These are phyloP conservation scores for Kockiozyma suomiensis DNA, from an alignment of 805 yeast genomes.

Conservation along the genomic window DNA sequence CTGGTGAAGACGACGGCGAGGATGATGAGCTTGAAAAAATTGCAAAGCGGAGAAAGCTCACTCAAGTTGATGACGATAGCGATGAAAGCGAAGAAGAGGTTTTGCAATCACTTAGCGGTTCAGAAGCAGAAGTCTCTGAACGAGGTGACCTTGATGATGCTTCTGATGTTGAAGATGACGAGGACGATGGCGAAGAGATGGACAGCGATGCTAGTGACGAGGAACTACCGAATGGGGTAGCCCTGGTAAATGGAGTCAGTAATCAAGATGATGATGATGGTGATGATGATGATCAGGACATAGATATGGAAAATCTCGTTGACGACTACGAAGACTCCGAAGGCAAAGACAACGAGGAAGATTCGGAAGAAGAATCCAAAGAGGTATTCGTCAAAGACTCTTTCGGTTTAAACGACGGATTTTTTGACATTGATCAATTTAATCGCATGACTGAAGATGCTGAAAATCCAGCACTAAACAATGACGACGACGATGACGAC, in stretches of 20 bases:
- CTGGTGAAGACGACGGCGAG: slow-evolving; percentile 38
- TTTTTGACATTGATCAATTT: slow-evolving; percentile 83
- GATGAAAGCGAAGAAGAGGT: slow-evolving; percentile 13
- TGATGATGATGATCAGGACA: slow-evolving; percentile 38
- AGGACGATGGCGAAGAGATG: slow-evolving; percentile 23
- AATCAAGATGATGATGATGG: slow-evolving; percentile 31
- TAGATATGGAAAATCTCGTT: slow-evolving; percentile 43
- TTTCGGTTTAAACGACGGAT: slow-evolving; percentile 76
- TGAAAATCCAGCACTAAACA: slow-evolving; percentile 28
- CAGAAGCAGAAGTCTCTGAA: slow-evolving; percentile 18
- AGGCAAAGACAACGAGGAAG: slow-evolving; percentile 38
- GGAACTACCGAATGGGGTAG: slow-evolving; percentile 8
- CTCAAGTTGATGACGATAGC: slow-evolving; percentile 35
- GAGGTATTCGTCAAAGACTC: slow-evolving; percentile 48
- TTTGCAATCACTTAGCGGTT: not conserved
- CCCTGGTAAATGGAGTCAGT: slow-evolving; percentile 25
- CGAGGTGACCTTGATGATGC: too few relatives aligned
- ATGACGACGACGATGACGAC: slow-evolving; percentile 48
- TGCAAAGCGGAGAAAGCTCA: slow-evolving; percentile 26
- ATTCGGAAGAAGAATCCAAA: slow-evolving; percentile 37
- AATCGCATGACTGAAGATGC: slow-evolving; percentile 66
- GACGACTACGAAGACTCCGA: slow-evolving; percentile 43
- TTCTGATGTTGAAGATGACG: slow-evolving; percentile 33
- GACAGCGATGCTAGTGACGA: slow-evolving; percentile 28
- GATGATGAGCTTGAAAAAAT: slow-evolving; percentile 33